Evolutionary conservation across 2,329 filamentous ascomycete genomes (phyloP).

Genomic region (Monosporascus sp.): DNA sequence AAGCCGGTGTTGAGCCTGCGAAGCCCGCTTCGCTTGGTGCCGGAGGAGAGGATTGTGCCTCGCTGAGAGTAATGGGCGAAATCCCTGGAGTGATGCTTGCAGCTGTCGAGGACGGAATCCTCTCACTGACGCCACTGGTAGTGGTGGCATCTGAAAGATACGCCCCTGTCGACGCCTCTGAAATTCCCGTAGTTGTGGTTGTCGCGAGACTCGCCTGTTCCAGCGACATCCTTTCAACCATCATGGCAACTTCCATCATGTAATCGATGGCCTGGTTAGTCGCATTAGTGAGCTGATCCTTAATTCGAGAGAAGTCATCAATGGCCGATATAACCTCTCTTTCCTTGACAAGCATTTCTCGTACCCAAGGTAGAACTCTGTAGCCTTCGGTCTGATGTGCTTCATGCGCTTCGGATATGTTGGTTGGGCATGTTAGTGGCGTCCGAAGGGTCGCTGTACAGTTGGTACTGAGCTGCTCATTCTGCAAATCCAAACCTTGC

Average conservation of each 20-base stretch:
- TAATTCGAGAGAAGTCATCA: background rate
- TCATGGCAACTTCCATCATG: constrained; percentile 1
- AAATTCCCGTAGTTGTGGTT: background rate
- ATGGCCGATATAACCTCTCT: background rate
- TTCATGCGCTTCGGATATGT: background rate
- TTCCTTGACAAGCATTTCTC: background rate
- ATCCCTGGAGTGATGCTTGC: background rate
- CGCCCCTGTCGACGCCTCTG: background rate
- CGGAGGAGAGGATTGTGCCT: background rate
- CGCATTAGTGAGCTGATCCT: constrained; percentile 1
- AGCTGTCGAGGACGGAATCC: too few species aligned
- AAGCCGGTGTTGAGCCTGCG: background rate
- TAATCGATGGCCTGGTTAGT: constrained; percentile 3
- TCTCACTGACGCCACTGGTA: background rate
- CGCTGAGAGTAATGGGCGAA: background rate
- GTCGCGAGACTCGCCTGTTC: background rate
- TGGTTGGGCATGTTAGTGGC: background rate
- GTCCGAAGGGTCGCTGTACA: background rate
- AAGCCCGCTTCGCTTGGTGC: background rate
- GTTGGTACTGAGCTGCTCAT: background rate
- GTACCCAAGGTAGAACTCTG: background rate
- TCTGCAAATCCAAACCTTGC: background rate
- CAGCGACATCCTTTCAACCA: background rate
- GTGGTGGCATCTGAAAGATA: background rate
- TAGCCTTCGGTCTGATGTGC: background rate